Evolutionary conservation across 768 basidiomycete genomes (phyloP).

Genomic region (Boletus eberwhitei): DNA sequence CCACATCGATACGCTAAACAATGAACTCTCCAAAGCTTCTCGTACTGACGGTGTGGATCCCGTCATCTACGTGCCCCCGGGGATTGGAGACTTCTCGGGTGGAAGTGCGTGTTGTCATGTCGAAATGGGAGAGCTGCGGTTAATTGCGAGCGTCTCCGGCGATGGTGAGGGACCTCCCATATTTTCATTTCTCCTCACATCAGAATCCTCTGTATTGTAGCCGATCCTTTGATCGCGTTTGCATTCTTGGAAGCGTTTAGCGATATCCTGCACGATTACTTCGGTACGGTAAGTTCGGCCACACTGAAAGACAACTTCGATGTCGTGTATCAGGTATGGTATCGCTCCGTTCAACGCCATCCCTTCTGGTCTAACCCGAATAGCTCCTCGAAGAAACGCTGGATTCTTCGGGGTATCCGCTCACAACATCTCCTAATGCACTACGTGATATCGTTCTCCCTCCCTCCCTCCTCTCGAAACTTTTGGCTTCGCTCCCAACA

Average conservation of each 20-base stretch:
- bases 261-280: constrained; percentile 81
- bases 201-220: constrained; percentile 37
- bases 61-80: constrained; percentile 60
- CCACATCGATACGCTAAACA: constrained; percentile 83
- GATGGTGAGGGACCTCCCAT: constrained; percentile 52
- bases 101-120: constrained; percentile 82
- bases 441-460: constrained; percentile 92
- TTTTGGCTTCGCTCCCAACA: constrained; percentile 41
- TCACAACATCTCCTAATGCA: constrained; percentile 87
- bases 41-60: constrained; percentile 63
- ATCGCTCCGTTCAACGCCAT: not conserved
- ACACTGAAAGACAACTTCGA: constrained; percentile 91
- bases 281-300: constrained; percentile 77
- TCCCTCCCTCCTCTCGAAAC: constrained; percentile 79
- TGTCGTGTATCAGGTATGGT: constrained; percentile 82
- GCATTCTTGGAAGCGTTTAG: constrained; percentile 84
- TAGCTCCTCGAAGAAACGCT: constrained; percentile 95
- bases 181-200: not conserved
- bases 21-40: constrained; percentile 56
- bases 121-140: constrained; percentile 66
- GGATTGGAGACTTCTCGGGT: constrained; percentile 39
- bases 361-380: not conserved
- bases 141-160: constrained; percentile 79
- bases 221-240: constrained; percentile 87
- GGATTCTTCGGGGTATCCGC: constrained; percentile 86